Base-by-base conservation (phyloP, 2,329 filamentous ascomycete species). In the Lachnum nothofagi region DNA sequence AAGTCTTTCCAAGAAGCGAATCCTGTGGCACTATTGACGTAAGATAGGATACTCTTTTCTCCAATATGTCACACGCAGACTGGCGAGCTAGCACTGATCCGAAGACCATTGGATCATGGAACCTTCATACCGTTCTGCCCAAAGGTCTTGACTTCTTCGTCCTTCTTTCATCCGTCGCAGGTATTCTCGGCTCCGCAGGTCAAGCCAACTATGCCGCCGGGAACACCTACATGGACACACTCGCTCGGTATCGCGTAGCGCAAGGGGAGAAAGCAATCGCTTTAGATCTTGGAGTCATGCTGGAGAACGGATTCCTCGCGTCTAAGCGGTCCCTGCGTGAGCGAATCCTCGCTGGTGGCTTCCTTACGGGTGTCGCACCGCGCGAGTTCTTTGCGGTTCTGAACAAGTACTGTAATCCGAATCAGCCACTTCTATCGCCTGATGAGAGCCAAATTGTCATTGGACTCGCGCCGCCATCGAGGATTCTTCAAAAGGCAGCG, bases 141-240 rank as follows among this genome's bases (percentile, higher is more conserved):
- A 40, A 43, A 17, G 39, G 57, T 6, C 53, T 72, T 9, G 68
- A 70, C 35, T 72, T 71, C 51, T 70, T 71, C 55, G 51, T 72
- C 23, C 43, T 66, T 23, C 50, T 70, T 6, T 68, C 67, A 1
- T 71, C 68, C 0, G 46, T 65, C 25, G 54, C 56, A 33, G 62
- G 63, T 24, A 40, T 45, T 27, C 10, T 51, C 23, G 43, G 43
- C 25, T 44, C 20, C 25, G 33, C 17, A 5, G 20, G 22, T 19
- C 51, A 53, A 46, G 39, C 38, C n/a, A 51, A 47, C 19, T 53
- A 53, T 20, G 51, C 48, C 3, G 46, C 48, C 16, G 67, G 57
- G 0, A 67, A 67, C 37, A 61, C 60, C 0, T 70, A 43, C 31
- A 34, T 51, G 29, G 46, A 53, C 24, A 14, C 44, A 8, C 25